phyloP scores from a whole-genome alignment of 73 alveolate genomes.

The Durusdinium trenchii region DNA sequence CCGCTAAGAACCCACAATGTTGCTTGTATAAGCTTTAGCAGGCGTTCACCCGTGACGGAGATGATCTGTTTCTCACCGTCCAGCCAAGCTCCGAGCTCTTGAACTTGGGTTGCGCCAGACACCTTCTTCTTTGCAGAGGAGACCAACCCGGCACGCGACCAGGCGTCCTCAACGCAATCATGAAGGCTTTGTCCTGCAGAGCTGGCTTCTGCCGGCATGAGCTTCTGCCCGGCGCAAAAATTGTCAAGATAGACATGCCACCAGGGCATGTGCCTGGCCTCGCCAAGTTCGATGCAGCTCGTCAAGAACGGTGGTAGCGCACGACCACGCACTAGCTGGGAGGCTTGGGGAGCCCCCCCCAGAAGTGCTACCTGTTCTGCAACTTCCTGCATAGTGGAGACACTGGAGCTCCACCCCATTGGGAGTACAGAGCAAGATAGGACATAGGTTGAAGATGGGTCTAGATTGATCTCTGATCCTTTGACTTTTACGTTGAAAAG shows the following conservation, averaged over 20 bases:
- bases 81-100: neutral
- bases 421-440: neutral
- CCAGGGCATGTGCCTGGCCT: neutral
- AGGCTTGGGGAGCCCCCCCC: neutral
- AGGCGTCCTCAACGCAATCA: neutral
- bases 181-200: neutral
- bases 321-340: neutral
- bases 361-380: neutral
- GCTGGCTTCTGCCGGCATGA: neutral
- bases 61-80: no score
- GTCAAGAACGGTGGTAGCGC: neutral
- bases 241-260: conserved; percentile 16
- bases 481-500: neutral
- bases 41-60: no score
- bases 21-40: no score
- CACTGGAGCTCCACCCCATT: neutral
- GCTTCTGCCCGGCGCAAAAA: neutral
- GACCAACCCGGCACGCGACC: neutral
- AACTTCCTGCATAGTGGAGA: neutral
- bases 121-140: neutral
- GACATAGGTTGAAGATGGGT: neutral
- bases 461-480: neutral
- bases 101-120: neutral
- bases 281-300: neutral
- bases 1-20: no score